phyloP scores from a whole-genome alignment of 805 yeast species.

The Candida berthetii region DNA sequence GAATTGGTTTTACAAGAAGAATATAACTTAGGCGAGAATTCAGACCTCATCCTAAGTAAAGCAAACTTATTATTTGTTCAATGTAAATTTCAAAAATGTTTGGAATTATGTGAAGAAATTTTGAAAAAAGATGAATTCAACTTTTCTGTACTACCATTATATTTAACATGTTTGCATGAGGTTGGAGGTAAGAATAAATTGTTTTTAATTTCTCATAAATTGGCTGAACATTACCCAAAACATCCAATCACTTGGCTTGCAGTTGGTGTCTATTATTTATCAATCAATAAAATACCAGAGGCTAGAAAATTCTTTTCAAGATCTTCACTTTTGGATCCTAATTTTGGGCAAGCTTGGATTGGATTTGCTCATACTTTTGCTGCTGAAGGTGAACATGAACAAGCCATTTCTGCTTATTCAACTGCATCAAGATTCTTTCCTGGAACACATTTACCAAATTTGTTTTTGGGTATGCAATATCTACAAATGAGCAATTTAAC shows the following conservation, averaged over 20 bases:
- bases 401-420: conserved; percentile 94
- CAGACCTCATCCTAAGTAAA: conserved; percentile 60
- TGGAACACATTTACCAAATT: conserved; percentile 83
- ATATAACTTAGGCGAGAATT: conserved; percentile 61
- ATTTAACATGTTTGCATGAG: conserved; percentile 81
- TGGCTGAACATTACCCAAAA: conserved; percentile 80
- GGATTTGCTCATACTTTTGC: conserved; percentile 99
- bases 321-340: conserved; percentile 83
- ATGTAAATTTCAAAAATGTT: conserved; percentile 74
- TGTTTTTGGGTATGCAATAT: conserved; percentile 95
- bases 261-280: conserved; percentile 83
- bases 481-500: conserved; percentile 77
- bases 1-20: conserved; percentile 62
- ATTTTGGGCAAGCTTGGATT: conserved; percentile 93
- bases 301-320: conserved; percentile 86
- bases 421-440: conserved; percentile 91
- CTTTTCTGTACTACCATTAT: conserved; percentile 66
- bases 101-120: conserved; percentile 60
- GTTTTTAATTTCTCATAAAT: conserved; percentile 73
- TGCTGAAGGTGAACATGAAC: conserved; percentile 98
- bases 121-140: conserved; percentile 60
- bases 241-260: conserved; percentile 87
- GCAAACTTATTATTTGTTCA: conserved; percentile 70
- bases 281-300: conserved; percentile 66
- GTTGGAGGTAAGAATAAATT: conserved; percentile 76